Conservation (phyloP, 805 yeast species). For the Maudiozyma saulgeensis region DNA sequence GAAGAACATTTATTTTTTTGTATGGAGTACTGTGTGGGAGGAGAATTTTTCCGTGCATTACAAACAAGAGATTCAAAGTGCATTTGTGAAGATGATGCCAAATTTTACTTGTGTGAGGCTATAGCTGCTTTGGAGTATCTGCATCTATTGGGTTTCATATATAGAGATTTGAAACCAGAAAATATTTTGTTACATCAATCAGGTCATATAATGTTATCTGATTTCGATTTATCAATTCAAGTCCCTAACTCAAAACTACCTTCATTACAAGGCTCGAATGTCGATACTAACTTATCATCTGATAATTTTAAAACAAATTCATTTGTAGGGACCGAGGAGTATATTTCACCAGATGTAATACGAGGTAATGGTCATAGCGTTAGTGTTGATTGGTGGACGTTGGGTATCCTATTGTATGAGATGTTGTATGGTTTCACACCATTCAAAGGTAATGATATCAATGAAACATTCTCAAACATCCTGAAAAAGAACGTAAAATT, state of each 20-base stretch:
- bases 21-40: constrained; percentile 99
- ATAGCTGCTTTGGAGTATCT: constrained; percentile 93
- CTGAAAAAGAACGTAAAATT: constrained; percentile 76
- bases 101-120: constrained; percentile 93
- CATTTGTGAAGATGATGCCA: constrained; percentile 78
- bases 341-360: constrained; percentile 96
- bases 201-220: constrained; percentile 96
- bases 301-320: constrained; percentile 96
- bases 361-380: constrained; percentile 95
- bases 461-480: constrained; percentile 81
- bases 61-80: constrained; percentile 86
- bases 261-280: constrained; percentile 27
- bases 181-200: constrained; percentile 89
- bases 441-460: constrained; percentile 83
- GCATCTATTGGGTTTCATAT: constrained; percentile 94
- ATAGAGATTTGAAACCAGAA: constrained; percentile 94
- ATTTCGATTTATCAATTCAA: constrained; percentile 90
- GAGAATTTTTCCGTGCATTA: constrained; percentile 92
- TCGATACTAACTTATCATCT: constrained; percentile 90
- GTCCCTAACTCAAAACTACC: constrained; percentile 72
- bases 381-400: constrained; percentile 99
- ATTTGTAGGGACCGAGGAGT: constrained; percentile 97
- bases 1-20: constrained; percentile 85
- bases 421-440: constrained; percentile 96
- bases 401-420: constrained; percentile 86